A percentile compares a stretch with the other conserved stretches of the same genome.
Conservation (phyloP, 495 filamentous ascomycete species). For the Neurospora sp. region DNA sequence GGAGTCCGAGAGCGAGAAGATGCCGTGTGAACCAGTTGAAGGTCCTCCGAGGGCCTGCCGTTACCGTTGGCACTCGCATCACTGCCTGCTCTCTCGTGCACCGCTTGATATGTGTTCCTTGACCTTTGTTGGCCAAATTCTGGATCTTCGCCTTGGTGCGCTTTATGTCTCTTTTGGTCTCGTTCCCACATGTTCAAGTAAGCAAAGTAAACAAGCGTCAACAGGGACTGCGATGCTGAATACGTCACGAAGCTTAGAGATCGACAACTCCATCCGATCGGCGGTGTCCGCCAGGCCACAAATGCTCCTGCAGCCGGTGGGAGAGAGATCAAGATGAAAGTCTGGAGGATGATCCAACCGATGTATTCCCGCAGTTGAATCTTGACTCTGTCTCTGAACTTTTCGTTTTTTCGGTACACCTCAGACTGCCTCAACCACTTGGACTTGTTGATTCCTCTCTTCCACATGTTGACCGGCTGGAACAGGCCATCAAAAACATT, state of each 20-base stretch:
- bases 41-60: not conserved
- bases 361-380: not conserved
- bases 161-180: not conserved
- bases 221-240: constrained; percentile 24
- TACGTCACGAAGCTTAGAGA: constrained; percentile 33
- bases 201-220: constrained; percentile 23
- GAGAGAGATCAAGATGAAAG: constrained; percentile 22
- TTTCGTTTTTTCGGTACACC: not conserved
- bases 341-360: not conserved
- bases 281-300: constrained; percentile 31
- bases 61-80: not conserved
- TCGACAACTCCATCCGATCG: constrained; percentile 32
- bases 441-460: constrained; percentile 3
- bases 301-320: constrained; percentile 1
- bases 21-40: not conserved
- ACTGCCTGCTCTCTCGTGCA: not conserved
- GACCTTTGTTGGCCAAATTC: not conserved
- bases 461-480: constrained; percentile 4
- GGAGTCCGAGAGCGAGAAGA: not conserved
- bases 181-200: not conserved
- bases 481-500: not conserved
- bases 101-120: not conserved
- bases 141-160: not conserved
- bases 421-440: not conserved
- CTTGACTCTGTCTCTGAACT: not conserved